These are phyloP conservation scores for Pleurotus ostreatus DNA, from an alignment of 768 basidiomycete species.

Conservation along the genomic window DNA sequence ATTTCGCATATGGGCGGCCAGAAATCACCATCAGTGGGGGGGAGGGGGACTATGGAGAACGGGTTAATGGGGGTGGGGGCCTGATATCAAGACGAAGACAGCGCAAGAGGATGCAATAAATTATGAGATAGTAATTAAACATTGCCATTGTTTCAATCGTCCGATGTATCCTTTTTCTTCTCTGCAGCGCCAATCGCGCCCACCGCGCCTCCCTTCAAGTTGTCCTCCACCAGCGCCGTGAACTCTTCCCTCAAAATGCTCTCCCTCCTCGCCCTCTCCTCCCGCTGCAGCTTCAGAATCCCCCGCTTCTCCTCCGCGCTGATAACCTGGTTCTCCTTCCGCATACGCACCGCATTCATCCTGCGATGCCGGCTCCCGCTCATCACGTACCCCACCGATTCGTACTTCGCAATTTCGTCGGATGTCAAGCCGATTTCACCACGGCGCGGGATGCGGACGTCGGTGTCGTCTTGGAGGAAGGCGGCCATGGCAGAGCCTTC, in stretches of 20 bases:
- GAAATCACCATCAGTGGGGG: too few species aligned
- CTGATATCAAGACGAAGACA: too few species aligned
- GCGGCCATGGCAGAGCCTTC: conserved; percentile 99
- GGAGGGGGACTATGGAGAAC: too few species aligned
- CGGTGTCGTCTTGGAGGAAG: conserved; percentile 82
- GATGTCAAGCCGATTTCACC: conserved; percentile 96
- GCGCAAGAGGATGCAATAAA: too few species aligned
- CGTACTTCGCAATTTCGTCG: conserved; percentile 82
- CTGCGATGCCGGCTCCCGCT: conserved; percentile 89
- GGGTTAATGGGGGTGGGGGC: too few species aligned
- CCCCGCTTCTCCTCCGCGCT: conserved; percentile 97
- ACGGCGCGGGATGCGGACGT: conserved; percentile 91
- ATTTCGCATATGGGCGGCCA: too few species aligned
- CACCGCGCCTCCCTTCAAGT: conserved; percentile 45
- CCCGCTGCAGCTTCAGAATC: conserved; percentile 90
- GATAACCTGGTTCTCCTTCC: conserved; percentile 99
- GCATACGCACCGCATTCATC: conserved; percentile 98
- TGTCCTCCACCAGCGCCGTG: conserved; percentile 75
- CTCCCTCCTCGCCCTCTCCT: conserved; percentile 91
- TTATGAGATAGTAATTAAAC: too few species aligned
- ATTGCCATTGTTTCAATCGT: too few species aligned
- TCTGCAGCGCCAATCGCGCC: too few species aligned
- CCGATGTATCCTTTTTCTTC: background rate
- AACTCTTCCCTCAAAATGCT: conserved; percentile 87
- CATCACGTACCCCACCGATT: conserved; percentile 95